Conservation (phyloP, 163 green algal species). For the Scenedesmus sp. region DNA sequence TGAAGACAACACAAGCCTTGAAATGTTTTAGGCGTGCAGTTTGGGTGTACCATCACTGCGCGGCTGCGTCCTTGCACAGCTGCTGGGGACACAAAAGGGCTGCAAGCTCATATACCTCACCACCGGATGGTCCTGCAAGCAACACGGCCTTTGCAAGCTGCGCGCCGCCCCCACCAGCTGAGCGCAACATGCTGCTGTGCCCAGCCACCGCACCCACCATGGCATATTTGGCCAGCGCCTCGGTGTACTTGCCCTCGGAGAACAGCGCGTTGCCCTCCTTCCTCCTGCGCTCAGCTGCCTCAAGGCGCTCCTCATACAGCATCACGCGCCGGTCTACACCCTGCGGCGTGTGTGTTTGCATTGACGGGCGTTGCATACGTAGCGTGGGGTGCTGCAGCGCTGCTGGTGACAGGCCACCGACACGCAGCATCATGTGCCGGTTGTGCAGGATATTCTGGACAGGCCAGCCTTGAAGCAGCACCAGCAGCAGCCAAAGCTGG, state of each 20-base stretch:
- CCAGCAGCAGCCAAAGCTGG: not conserved
- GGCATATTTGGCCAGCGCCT: constrained; percentile 81
- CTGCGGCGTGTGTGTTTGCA: constrained; percentile 32
- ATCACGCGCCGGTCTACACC: constrained; percentile 64
- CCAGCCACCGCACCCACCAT: constrained; percentile 59
- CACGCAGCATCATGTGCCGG: too few species aligned
- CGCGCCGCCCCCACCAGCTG: too few species aligned
- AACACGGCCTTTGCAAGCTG: too few species aligned
- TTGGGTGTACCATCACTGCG: too few species aligned
- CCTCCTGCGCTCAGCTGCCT: constrained; percentile 81
- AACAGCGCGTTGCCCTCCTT: constrained; percentile 83
- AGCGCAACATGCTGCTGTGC: too few species aligned
- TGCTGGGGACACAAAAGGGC: too few species aligned
- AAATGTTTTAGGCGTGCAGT: too few species aligned
- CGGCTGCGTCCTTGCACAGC: too few species aligned
- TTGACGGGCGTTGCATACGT: not conserved
- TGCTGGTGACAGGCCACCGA: not conserved
- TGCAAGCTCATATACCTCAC: too few species aligned
- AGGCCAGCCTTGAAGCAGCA: not conserved
- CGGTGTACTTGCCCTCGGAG: constrained; percentile 60
- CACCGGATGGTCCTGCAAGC: too few species aligned
- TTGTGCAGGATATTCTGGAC: too few species aligned
- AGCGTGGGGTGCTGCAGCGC: not conserved
- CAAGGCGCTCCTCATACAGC: constrained; percentile 90
- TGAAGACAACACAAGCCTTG: too few species aligned